Conservation (phyloP, 176 grass and related monocot genomes). For the Oryza coarctata region DNA sequence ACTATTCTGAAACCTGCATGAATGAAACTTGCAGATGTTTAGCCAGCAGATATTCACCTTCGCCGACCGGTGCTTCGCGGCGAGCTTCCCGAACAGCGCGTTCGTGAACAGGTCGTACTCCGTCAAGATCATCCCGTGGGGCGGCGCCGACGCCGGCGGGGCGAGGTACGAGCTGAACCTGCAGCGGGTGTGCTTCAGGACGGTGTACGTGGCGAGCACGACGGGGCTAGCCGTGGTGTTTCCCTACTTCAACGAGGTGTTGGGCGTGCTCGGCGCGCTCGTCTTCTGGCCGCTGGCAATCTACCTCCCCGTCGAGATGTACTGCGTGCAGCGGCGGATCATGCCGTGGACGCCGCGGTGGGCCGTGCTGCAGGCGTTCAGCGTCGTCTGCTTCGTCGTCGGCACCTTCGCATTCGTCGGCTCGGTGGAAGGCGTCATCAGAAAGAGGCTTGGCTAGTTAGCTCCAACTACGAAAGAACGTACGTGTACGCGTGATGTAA, state of each 20-base stretch:
- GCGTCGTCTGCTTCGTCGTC: slow-evolving; percentile 43
- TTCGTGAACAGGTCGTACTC: slow-evolving; percentile 62
- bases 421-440: slow-evolving; percentile 53
- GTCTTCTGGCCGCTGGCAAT: slow-evolving; percentile 65
- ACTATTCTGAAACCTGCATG: background rate
- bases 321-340: slow-evolving; percentile 59
- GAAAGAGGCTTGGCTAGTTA: slow-evolving; percentile 38
- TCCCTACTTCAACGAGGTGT: slow-evolving; percentile 83
- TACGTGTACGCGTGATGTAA: too few relatives aligned
- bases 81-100: slow-evolving; percentile 36
- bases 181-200: slow-evolving; percentile 56
- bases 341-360: slow-evolving; percentile 45
- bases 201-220: slow-evolving; percentile 59
- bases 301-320: slow-evolving; percentile 83
- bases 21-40: slow-evolving; percentile 32
- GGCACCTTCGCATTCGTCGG: slow-evolving; percentile 66
- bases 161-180: slow-evolving; percentile 51
- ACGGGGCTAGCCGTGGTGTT: slow-evolving; percentile 66
- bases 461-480: too few relatives aligned
- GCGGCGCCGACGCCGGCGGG: background rate
- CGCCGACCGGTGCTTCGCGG: slow-evolving; percentile 35
- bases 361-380: slow-evolving; percentile 48
- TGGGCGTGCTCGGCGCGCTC: slow-evolving; percentile 64
- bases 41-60: slow-evolving; percentile 66
- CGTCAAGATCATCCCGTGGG: slow-evolving; percentile 33